phyloP scores from a whole-genome alignment of 345 rosid genomes.

The Hibiscus mutabilis region DNA sequence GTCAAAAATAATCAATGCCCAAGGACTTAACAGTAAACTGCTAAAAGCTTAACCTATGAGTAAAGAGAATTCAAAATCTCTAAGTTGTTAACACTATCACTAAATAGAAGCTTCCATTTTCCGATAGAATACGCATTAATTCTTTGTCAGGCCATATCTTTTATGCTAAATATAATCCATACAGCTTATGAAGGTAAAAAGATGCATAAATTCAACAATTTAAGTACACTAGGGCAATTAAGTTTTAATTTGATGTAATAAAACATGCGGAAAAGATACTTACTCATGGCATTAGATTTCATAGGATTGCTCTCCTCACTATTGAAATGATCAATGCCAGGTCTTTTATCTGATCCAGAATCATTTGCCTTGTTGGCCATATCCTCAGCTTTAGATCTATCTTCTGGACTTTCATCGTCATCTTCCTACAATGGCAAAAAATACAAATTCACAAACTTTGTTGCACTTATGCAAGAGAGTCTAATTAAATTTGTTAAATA shows the following conservation, averaged over 20 bases:
- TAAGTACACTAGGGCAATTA: not conserved
- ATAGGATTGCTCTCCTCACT: slow-evolving; percentile 51
- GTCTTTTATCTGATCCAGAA: slow-evolving; percentile 21
- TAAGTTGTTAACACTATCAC: not conserved
- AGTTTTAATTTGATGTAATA: not conserved
- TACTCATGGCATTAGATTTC: slow-evolving; percentile 76
- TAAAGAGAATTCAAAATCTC: not conserved
- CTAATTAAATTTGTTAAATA: not conserved
- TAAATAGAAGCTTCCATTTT: not conserved
- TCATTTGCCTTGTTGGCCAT: slow-evolving; percentile 20
- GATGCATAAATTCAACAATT: not conserved
- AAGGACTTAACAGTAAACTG: not conserved
- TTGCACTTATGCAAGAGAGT: not conserved
- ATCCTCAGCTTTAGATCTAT: slow-evolving; percentile 30
- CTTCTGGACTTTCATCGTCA: slow-evolving; percentile 21
- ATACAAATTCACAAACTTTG: not conserved
- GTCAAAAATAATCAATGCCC: not conserved
- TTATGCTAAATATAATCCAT: not conserved
- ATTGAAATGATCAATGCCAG: slow-evolving; percentile 63
- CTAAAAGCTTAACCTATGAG: too few relatives aligned
- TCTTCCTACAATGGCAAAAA: slow-evolving; percentile 40
- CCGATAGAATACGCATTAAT: not conserved
- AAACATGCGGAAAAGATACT: slow-evolving; percentile 20
- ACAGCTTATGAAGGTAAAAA: not conserved
- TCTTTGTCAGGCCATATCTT: not conserved